Percentiles rank a stretch among this genome's conserved stretches.
phyloP scores from a whole-genome alignment of 2,329 filamentous ascomycete genomes.

The Phaeoacremonium minimum region DNA sequence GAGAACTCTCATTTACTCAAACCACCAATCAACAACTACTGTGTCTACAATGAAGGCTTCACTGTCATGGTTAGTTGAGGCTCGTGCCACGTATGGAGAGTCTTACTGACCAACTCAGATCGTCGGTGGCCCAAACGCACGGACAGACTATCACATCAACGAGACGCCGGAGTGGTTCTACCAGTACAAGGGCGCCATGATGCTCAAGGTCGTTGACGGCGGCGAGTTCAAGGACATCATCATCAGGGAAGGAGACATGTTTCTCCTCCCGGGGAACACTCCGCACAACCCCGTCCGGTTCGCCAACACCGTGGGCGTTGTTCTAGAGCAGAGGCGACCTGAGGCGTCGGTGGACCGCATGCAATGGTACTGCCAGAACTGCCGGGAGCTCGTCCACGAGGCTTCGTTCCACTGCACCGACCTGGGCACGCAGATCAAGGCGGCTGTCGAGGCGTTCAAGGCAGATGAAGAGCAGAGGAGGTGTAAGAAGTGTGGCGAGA shows the following conservation, averaged over 20 bases:
- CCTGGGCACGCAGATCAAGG: slow-evolving; percentile 91
- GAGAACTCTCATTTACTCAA: slow-evolving; percentile 89
- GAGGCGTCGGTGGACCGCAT: slow-evolving; percentile 68
- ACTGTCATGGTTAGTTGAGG: slow-evolving; percentile 86
- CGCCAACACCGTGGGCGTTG: slow-evolving; percentile 87
- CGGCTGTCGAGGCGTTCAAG: slow-evolving; percentile 79
- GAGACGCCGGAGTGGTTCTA: slow-evolving; percentile 96
- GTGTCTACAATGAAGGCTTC: slow-evolving; percentile 81
- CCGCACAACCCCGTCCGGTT: slow-evolving; percentile 95
- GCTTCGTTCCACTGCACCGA: slow-evolving; percentile 83
- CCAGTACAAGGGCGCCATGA: slow-evolving; percentile 89
- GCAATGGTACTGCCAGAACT: slow-evolving; percentile 83
- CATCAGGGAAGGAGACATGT: slow-evolving; percentile 91
- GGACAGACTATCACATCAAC: slow-evolving; percentile 99
- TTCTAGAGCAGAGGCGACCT: slow-evolving; percentile 81
- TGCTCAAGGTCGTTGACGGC: slow-evolving; percentile 83
- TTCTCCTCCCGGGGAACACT: slow-evolving; percentile 87
- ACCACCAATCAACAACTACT: slow-evolving; percentile 96
- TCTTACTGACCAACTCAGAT: slow-evolving; percentile 45
- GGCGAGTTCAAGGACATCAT: slow-evolving; percentile 74
- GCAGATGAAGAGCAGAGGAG: slow-evolving; percentile 61
- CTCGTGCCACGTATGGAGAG: slow-evolving; percentile 26
- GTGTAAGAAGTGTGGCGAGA: slow-evolving; percentile 70
- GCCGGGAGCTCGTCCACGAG: slow-evolving; percentile 75
- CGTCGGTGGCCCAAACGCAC: slow-evolving; percentile 91